Evolutionary conservation across 139 green algal species (phyloP).

Genomic region (Ettlia oleoabundans): DNA sequence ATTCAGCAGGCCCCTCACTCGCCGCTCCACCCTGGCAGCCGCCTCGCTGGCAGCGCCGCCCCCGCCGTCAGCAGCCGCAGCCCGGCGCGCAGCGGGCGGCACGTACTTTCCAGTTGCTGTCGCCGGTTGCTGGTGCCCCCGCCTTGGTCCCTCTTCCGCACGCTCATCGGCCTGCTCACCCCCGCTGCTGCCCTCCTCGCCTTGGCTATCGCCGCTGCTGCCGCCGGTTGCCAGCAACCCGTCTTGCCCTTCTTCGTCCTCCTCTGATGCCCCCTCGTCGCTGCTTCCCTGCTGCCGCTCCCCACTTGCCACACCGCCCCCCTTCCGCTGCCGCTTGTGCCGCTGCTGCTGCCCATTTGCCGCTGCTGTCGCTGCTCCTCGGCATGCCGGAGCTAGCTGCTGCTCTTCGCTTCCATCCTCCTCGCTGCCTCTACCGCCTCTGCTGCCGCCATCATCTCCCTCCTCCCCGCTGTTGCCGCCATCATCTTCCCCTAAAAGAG

Average conservation of each 20-base stretch:
- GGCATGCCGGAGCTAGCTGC: neutral
- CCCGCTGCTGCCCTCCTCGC: neutral
- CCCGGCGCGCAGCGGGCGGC: conserved; percentile 63
- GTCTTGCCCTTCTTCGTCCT: neutral
- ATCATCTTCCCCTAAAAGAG: no score
- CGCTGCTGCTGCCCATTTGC: neutral
- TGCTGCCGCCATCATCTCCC: neutral
- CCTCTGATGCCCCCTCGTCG: conserved; percentile 9
- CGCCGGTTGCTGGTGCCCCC: neutral
- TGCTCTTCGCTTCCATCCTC: neutral
- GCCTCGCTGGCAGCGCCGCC: neutral
- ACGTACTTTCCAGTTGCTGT: conserved; percentile 53
- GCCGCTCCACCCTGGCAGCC: conserved; percentile 47
- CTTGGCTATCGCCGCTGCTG: neutral
- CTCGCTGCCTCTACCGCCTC: conserved; percentile 18
- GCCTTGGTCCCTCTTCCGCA: conserved; percentile 22
- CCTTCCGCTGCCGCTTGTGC: no score
- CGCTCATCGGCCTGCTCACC: neutral
- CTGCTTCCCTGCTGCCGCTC: neutral
- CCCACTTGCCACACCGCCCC: no score
- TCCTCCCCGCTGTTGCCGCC: neutral
- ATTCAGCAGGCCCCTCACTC: conserved; percentile 80
- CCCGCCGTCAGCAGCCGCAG: conserved; percentile 16
- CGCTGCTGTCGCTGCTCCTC: neutral
- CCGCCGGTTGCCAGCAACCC: neutral